These are phyloP conservation scores for Venustampulla echinocandica DNA, from an alignment of 495 filamentous ascomycete species.

Conservation along the genomic window DNA sequence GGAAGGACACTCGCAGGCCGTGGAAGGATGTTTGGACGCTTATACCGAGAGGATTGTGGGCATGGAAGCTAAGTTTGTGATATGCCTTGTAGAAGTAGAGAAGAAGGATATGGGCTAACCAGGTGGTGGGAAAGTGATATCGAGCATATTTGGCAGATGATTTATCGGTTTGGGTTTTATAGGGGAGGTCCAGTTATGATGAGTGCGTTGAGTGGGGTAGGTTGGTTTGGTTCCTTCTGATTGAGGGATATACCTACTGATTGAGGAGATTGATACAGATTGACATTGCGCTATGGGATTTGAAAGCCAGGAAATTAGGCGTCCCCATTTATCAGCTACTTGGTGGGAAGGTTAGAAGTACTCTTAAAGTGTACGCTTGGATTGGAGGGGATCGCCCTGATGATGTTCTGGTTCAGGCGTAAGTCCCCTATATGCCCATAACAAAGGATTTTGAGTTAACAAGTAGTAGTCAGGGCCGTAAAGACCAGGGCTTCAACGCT, in stretches of 20 bases:
- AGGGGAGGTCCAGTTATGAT: constrained; percentile 79
- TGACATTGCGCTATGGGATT: not conserved
- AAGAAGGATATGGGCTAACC: not conserved
- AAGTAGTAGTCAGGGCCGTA: constrained; percentile 48
- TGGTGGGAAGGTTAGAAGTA: constrained; percentile 67
- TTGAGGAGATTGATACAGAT: too few relatives aligned
- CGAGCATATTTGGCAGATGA: constrained; percentile 70
- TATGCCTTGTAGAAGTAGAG: not conserved
- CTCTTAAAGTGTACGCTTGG: constrained; percentile 76
- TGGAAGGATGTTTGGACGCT: constrained; percentile 67
- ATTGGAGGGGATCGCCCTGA: constrained; percentile 73
- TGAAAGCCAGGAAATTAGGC: constrained; percentile 46
- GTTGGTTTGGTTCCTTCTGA: too few relatives aligned
- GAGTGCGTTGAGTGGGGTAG: constrained; percentile 70
- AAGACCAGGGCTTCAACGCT: constrained; percentile 60
- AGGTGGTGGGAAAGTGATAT: constrained; percentile 49
- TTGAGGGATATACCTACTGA: too few relatives aligned
- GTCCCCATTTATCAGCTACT: constrained; percentile 69
- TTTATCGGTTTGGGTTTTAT: constrained; percentile 66
- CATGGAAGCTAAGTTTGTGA: constrained; percentile 61
- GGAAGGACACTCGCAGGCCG: constrained; percentile 66
- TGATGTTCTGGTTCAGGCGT: constrained; percentile 60
- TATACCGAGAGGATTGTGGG: constrained; percentile 54
- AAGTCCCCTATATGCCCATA: constrained; percentile 23
- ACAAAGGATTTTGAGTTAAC: too few relatives aligned